These are phyloP conservation scores for Crucihimalaya himalaica DNA, from an alignment of 345 rosid genomes.

Conservation along the genomic window DNA sequence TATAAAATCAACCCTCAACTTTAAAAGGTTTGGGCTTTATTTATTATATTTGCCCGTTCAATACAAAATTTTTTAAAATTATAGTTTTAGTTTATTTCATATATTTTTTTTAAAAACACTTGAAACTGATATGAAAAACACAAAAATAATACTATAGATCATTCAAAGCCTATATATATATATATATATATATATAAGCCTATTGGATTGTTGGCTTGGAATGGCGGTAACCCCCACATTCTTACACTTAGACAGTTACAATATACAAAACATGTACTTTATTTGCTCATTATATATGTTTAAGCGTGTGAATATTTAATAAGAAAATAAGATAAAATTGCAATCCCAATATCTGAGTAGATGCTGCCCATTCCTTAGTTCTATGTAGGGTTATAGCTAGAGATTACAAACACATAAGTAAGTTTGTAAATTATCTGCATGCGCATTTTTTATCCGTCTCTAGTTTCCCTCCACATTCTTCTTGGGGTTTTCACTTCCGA, in stretches of 20 bases:
- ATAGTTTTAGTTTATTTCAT: neutral
- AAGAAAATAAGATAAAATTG: constrained; percentile 7
- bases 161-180: neutral
- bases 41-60: neutral
- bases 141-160: neutral
- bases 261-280: constrained; percentile 3
- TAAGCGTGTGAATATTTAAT: constrained; percentile 38
- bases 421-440: constrained; percentile 50
- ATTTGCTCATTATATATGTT: constrained; percentile 23
- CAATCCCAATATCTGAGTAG: constrained; percentile 45
- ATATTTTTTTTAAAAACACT: no score
- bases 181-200: neutral
- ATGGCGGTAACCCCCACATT: constrained; percentile 35
- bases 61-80: neutral
- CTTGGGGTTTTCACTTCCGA: constrained; percentile 28
- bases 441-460: constrained; percentile 53
- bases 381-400: constrained; percentile 43
- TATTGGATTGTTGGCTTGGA: constrained; percentile 30
- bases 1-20: neutral
- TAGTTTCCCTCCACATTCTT: constrained; percentile 27
- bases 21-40: neutral
- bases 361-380: constrained; percentile 50
- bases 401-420: constrained; percentile 62
- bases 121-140: neutral
- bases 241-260: constrained; percentile 24